A percentile compares a stretch with the other conserved stretches of the same genome.
Conservation (phyloP, 2,329 filamentous ascomycete genomes). For the Colletotrichum acutatum region DNA sequence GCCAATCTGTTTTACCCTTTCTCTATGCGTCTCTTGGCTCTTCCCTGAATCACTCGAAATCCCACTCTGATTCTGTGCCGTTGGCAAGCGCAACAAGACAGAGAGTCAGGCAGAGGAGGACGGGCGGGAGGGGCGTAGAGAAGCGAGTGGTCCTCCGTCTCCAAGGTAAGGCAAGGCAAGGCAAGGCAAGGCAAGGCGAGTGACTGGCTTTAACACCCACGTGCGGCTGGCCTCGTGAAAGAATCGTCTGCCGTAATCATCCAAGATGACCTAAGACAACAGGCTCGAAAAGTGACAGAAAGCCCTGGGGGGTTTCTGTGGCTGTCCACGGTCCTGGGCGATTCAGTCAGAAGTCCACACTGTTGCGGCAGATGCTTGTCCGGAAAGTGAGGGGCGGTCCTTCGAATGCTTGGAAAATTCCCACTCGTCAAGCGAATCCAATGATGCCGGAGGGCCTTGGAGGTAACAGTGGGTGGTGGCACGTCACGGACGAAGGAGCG, state of each 20-base stretch:
- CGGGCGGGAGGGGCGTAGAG: not conserved
- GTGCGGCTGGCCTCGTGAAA: conserved; percentile 3
- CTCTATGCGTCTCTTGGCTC: not conserved
- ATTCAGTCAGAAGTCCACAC: not conserved
- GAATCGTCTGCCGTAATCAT: conserved; percentile 2
- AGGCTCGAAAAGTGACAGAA: conserved; percentile 6
- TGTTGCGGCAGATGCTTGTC: conserved; percentile 28
- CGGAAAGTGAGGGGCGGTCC: conserved; percentile 15
- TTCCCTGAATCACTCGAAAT: not conserved
- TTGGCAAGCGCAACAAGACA: not conserved
- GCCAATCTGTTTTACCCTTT: not conserved
- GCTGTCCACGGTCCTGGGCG: not conserved
- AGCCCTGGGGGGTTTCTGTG: not conserved
- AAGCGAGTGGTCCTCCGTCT: not conserved
- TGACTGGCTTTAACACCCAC: conserved; percentile 15
- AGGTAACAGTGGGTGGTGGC: conserved; percentile 14
- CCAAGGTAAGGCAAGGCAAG: not conserved
- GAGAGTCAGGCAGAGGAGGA: not conserved
- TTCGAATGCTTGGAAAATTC: conserved; percentile 6
- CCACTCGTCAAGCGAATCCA: conserved; percentile 22
- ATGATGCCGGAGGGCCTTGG: conserved; percentile 10
- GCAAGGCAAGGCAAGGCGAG: not conserved
- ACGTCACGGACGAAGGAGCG: conserved; percentile 8
- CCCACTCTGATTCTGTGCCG: not conserved
- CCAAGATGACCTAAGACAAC: conserved; percentile 12